Evolutionary conservation across 176 grass and related monocot species (phyloP).

Genomic region (Poa pratensis): DNA sequence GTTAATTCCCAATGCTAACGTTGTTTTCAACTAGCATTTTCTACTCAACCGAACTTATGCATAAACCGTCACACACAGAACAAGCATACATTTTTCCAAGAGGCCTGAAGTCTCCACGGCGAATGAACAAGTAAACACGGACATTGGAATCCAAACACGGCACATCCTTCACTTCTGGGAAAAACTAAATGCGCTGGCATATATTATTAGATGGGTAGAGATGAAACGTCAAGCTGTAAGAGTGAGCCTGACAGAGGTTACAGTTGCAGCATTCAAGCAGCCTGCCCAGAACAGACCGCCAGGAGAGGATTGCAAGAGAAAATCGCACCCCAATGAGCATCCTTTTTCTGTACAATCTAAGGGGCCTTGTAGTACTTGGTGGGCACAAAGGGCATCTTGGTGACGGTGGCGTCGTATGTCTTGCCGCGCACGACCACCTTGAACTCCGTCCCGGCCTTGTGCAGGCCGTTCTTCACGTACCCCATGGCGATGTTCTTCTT

Average conservation of each 20-base stretch:
- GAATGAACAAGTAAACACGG: too few relatives aligned
- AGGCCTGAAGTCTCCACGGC: too few relatives aligned
- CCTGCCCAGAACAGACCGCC: constrained; percentile 26
- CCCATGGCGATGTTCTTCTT: constrained; percentile 99
- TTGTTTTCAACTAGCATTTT: too few relatives aligned
- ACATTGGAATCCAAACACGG: not conserved
- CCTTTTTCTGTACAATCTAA: constrained; percentile 45
- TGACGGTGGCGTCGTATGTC: constrained; percentile 67
- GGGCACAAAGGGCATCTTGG: constrained; percentile 99
- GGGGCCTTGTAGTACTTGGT: constrained; percentile 92
- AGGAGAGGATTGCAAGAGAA: constrained; percentile 13
- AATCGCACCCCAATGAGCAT: not conserved
- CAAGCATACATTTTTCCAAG: too few relatives aligned
- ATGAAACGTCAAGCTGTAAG: constrained; percentile 34
- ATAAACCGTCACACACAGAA: too few relatives aligned
- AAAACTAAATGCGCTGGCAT: constrained; percentile 8
- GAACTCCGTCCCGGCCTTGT: constrained; percentile 91
- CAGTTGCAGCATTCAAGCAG: constrained; percentile 28
- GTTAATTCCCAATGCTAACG: too few relatives aligned
- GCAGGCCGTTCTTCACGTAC: constrained; percentile 86
- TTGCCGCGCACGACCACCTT: constrained; percentile 89
- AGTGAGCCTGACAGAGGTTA: constrained; percentile 39
- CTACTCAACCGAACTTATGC: too few relatives aligned
- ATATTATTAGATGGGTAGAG: constrained; percentile 40
- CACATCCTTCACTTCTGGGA: not conserved